phyloP scores from a whole-genome alignment of 768 basidiomycete genomes.

The Paxillus ammoniavirescens region DNA sequence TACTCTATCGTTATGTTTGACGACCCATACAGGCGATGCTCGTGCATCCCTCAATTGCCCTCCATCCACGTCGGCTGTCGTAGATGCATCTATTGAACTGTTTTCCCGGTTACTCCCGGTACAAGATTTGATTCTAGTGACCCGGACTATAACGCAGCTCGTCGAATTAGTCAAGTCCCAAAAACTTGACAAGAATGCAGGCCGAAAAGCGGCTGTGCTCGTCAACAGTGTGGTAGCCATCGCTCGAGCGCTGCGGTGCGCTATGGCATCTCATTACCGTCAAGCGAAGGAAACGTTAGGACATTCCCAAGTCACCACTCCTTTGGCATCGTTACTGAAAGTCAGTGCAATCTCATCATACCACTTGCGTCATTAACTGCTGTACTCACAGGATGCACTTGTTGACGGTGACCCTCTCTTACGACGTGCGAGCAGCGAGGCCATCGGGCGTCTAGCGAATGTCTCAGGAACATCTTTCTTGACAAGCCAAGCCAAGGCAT shows the following conservation, averaged over 20 bases:
- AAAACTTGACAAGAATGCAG: constrained; percentile 84
- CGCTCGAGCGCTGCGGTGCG: constrained; percentile 62
- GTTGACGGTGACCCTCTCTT: constrained; percentile 78
- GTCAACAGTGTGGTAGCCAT: constrained; percentile 80
- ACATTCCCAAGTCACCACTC: constrained; percentile 54
- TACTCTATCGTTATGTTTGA: constrained; percentile 65
- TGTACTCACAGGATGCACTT: constrained; percentile 59
- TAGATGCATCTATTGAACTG: constrained; percentile 86
- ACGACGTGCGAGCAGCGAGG: constrained; percentile 79
- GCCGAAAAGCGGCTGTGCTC: constrained; percentile 79
- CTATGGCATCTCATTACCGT: constrained; percentile 49
- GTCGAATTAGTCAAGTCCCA: constrained; percentile 66
- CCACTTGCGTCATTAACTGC: constrained; percentile 9
- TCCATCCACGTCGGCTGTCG: constrained; percentile 76
- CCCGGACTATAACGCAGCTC: constrained; percentile 55
- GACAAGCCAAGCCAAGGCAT: constrained; percentile 80
- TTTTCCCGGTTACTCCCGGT: constrained; percentile 77
- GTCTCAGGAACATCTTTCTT: constrained; percentile 83
- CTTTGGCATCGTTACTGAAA: constrained; percentile 75
- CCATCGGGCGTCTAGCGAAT: constrained; percentile 83
- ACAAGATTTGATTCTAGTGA: constrained; percentile 64
- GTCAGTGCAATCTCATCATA: constrained; percentile 37
- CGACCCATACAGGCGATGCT: constrained; percentile 42
- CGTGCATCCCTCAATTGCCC: constrained; percentile 58
- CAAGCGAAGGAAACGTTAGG: constrained; percentile 69